Conservation (phyloP, 192 early-diverging fungal genomes). For the Coemansia sp. region DNA sequence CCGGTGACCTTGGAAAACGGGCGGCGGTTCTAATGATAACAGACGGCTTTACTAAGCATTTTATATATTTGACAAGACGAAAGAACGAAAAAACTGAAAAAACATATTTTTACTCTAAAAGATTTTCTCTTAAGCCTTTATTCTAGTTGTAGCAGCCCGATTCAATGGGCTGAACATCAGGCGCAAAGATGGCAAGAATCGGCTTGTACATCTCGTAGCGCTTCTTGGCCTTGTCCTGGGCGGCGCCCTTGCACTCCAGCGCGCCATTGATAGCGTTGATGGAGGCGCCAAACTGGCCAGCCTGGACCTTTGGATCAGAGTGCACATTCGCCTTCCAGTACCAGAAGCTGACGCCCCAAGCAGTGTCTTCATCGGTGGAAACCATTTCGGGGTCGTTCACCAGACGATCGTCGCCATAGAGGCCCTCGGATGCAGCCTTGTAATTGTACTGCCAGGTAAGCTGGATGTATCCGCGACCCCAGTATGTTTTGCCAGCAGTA, state of each 20-base stretch:
- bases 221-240: constrained; percentile 51
- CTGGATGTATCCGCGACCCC: constrained; percentile 58
- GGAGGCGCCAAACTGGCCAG: constrained; percentile 54
- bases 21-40: no score
- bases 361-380: constrained; percentile 30
- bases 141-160: constrained; percentile 53
- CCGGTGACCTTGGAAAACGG: no score
- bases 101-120: background rate
- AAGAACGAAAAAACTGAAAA: no score
- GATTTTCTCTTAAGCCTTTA: background rate
- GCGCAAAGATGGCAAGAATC: constrained; percentile 39
- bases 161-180: constrained; percentile 32
- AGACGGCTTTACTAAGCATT: no score
- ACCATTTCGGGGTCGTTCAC: constrained; percentile 31
- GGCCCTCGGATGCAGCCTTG: constrained; percentile 39
- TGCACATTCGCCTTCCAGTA: constrained; percentile 53
- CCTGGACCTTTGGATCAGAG: constrained; percentile 35
- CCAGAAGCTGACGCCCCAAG: constrained; percentile 50
- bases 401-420: constrained; percentile 47
- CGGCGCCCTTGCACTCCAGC: constrained; percentile 48
- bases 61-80: no score
- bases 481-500: constrained; percentile 27
- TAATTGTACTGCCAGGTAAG: constrained; percentile 57
- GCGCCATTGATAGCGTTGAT: constrained; percentile 56
- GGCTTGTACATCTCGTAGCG: constrained; percentile 55